Base-by-base conservation (phyloP, 2,329 filamentous ascomycete species). In the Pyricularia sp. region DNA sequence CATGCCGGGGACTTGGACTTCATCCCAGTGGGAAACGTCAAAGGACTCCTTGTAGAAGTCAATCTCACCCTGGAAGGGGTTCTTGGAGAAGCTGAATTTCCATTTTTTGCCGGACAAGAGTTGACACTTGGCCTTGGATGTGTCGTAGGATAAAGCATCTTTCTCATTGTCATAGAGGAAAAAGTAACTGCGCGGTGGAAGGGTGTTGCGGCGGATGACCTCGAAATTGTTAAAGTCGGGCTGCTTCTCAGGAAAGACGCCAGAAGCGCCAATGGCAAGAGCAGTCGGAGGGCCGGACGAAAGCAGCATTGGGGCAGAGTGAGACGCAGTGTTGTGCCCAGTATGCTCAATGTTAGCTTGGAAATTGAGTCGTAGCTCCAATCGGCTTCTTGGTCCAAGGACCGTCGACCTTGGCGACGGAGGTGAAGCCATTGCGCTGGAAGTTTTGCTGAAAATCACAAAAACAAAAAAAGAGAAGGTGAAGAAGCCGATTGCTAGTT, bases 191-290 rank as follows among this genome's bases (percentile, higher is more conserved):
- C 87, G 82, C 4, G 86, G 83, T 10, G 84, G 79, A 6, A 90
- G 79, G 0, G 85, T 86, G 72, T 88, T 88, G 71, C 82, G 84
- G 74, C 89, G 88, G 20, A 90, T 79, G 33, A 90, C 79, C 4
- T 81, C 74, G 69, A 88, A 80, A 72, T 90, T 90, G 75, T 82
- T 86, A 86, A 86, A 90, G 74, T 90, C 86, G 0, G 86, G 86
- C 14, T 25, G 64, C 61, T 30, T 59, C 26, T 33, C 59, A 28
- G 67, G 67, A 17, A 68, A 68, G 9, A 67, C 30, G 66, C 50
- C 50, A 55, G 55, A 28, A 10, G 42, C 50, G n/a, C 31, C 28
- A 42, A 14, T 30, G 17, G 10, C 31, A 36, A 28, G 3, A 28
- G 50, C 9, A 23, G 66, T 55, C 14, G 26, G 55, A 14, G 23